Percentiles rank a stretch among this genome's conserved stretches.
Evolutionary conservation across 2,329 filamentous ascomycete species (phyloP).

Genomic region (Penicillium sp.): DNA sequence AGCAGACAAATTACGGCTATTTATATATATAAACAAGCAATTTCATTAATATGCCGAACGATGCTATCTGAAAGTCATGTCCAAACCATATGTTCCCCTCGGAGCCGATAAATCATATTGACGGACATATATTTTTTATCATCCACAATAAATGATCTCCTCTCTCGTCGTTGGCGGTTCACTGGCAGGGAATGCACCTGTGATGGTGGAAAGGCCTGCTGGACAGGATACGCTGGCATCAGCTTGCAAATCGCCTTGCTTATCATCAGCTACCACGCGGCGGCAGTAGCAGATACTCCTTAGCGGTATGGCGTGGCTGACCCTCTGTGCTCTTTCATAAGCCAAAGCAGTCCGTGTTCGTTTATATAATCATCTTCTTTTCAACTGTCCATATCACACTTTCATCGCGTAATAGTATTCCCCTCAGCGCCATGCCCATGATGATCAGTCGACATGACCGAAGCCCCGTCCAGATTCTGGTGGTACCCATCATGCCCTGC

Average conservation of each 20-base stretch:
- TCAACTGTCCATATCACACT: background rate
- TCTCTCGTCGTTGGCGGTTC: background rate
- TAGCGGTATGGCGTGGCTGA: background rate
- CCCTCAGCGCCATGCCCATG: conserved; percentile 10
- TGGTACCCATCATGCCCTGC: background rate
- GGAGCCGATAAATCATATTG: too few species aligned
- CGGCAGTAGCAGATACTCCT: too few species aligned
- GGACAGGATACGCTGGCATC: background rate
- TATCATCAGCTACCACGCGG: too few species aligned
- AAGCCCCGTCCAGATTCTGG: background rate
- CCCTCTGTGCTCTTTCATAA: background rate
- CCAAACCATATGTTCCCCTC: too few species aligned
- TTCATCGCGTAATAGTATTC: conserved; percentile 4
- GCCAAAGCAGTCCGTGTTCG: background rate
- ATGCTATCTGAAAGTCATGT: too few species aligned
- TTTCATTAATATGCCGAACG: too few species aligned
- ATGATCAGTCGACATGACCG: conserved; percentile 5
- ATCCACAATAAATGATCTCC: too few species aligned
- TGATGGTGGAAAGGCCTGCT: too few species aligned
- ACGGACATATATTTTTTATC: too few species aligned
- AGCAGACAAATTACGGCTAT: background rate
- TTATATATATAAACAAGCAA: too few species aligned
- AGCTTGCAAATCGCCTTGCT: background rate
- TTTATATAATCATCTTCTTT: background rate
- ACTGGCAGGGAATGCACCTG: background rate